Percentiles rank a stretch among this genome's conserved stretches.
These are phyloP conservation scores for Ascochyta koolunga DNA, from an alignment of 2,329 filamentous ascomycete genomes.

Conservation along the genomic window DNA sequence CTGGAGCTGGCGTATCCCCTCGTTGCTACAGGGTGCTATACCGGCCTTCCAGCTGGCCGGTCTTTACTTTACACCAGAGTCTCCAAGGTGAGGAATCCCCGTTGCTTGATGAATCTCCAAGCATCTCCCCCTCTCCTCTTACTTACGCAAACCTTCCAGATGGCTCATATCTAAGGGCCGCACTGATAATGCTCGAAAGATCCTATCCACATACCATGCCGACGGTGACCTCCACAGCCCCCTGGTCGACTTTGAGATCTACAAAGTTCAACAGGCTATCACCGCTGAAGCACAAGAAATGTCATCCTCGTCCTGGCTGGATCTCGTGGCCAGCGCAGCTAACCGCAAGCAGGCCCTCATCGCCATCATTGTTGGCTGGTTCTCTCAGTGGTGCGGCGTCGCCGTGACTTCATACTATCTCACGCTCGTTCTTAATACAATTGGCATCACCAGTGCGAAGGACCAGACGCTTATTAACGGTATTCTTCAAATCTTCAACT, in stretches of 20 bases:
- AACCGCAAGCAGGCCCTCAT: constrained; percentile 25
- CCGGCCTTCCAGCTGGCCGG: constrained; percentile 65
- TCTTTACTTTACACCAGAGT: constrained; percentile 66
- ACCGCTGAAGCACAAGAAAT: too few species aligned
- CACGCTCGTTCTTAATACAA: constrained; percentile 18
- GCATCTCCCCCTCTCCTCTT: too few species aligned
- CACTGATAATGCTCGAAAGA: too few species aligned
- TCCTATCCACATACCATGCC: too few species aligned
- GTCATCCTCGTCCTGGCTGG: constrained; percentile 22
- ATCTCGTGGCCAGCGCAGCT: constrained; percentile 22
- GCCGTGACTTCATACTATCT: constrained; percentile 24
- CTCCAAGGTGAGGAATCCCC: too few species aligned
- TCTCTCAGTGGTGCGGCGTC: constrained; percentile 27
- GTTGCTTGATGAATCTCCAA: constrained; percentile 24
- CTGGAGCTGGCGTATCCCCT: constrained; percentile 63
- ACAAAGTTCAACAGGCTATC: constrained; percentile 19
- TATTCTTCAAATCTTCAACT: constrained; percentile 65
- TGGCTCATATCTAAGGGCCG: too few species aligned
- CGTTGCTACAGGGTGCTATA: constrained; percentile 65
- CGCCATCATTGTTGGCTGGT: constrained; percentile 20
- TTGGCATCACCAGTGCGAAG: constrained; percentile 32
- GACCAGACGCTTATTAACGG: constrained; percentile 53
- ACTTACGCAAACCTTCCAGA: too few species aligned
- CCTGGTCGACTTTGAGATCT: too few species aligned
- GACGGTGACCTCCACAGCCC: too few species aligned